These are phyloP conservation scores for Cyclocybe aegerita DNA, from an alignment of 768 basidiomycete genomes.

Conservation along the genomic window DNA sequence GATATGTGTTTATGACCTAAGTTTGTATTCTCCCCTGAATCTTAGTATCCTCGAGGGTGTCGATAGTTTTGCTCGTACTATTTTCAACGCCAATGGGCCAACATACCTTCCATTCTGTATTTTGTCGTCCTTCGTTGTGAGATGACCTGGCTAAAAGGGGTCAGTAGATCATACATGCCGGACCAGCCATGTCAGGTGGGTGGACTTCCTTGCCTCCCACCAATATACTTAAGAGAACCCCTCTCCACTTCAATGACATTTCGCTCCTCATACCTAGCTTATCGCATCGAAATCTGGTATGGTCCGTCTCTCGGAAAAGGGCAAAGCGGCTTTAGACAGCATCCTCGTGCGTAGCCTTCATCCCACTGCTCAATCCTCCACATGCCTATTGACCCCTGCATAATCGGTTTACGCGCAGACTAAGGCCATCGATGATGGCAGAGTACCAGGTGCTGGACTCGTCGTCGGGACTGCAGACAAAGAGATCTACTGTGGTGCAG, in stretches of 20 bases:
- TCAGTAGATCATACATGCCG: no score
- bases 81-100: no score
- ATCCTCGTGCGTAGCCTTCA: conserved; percentile 13
- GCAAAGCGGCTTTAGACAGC: conserved; percentile 10
- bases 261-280: no score
- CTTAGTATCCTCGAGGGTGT: neutral
- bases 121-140: no score
- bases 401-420: conserved; percentile 5
- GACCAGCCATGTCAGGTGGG: no score
- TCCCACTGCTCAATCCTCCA: neutral
- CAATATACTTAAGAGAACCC: no score
- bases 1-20: conserved; percentile 53
- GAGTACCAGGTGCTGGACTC: conserved; percentile 25
- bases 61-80: neutral
- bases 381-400: neutral
- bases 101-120: no score
- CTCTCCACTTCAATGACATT: no score
- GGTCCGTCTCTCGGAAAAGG: conserved; percentile 7
- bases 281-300: neutral
- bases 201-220: no score
- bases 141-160: no score
- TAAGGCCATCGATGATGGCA: conserved; percentile 14
- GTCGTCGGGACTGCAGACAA: conserved; percentile 21
- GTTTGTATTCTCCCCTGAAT: neutral
- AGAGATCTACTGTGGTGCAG: conserved; percentile 22